Conservation (phyloP, 1,284 basidiomycete genomes). For the Veloporphyrellus conicus region DNA sequence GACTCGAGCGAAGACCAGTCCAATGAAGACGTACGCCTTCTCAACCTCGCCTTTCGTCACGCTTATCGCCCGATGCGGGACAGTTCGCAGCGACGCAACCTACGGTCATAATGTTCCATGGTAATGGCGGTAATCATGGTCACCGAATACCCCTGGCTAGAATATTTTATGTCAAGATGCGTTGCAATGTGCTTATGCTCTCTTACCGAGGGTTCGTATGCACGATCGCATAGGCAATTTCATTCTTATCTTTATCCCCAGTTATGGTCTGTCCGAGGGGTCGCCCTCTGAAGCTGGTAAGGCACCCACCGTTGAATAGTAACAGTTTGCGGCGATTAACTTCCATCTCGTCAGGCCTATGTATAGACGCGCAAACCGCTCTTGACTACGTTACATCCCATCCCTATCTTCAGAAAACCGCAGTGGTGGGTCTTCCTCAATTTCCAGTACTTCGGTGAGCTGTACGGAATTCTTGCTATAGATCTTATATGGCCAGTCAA, state of each 20-base stretch:
- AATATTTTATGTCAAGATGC: constrained; percentile 79
- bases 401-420: constrained; percentile 62
- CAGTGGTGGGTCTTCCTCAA: constrained; percentile 46
- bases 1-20: constrained; percentile 34
- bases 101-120: constrained; percentile 87
- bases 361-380: constrained; percentile 75
- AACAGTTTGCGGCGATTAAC: not conserved
- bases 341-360: constrained; percentile 49
- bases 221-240: not conserved
- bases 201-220: constrained; percentile 74
- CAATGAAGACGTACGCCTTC: constrained; percentile 45
- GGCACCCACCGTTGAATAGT: not conserved
- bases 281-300: constrained; percentile 77
- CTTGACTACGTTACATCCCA: constrained; percentile 77
- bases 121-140: constrained; percentile 79
- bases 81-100: constrained; percentile 70
- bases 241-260: constrained; percentile 26
- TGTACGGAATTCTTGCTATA: constrained; percentile 31
- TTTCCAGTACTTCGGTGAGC: not conserved
- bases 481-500: constrained; percentile 89
- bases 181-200: constrained; percentile 86
- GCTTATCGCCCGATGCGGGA: not conserved
- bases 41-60: not conserved
- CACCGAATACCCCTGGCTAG: constrained; percentile 89
- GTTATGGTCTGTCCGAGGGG: constrained; percentile 82